Evolutionary conservation across 2,329 filamentous ascomycete genomes (phyloP).

Genomic region (Trichoderma endophyticum): DNA sequence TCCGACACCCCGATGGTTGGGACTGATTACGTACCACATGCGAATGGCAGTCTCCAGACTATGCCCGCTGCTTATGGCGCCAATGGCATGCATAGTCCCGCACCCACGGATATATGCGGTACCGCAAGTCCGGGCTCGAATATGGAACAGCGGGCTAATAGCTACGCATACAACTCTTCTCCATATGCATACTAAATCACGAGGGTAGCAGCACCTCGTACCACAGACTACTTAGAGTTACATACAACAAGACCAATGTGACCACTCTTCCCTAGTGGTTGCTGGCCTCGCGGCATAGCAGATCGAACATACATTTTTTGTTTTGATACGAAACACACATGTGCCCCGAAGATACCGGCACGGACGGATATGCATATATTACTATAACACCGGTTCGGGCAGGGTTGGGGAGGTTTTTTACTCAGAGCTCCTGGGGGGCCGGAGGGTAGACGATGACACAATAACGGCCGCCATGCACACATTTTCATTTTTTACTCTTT

Average conservation of each 20-base stretch:
- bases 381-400: not conserved
- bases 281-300: not conserved
- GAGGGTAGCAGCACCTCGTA: conserved; percentile 7
- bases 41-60: not conserved
- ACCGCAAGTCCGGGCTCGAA: conserved; percentile 11
- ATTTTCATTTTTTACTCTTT: not conserved
- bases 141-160: conserved; percentile 13
- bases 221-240: not conserved
- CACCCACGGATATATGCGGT: conserved; percentile 17
- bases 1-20: conserved; percentile 12
- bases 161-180: conserved; percentile 18
- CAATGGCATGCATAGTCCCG: conserved; percentile 18
- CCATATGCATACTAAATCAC: conserved; percentile 19
- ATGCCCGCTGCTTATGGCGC: conserved; percentile 9
- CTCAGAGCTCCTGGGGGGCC: not conserved
- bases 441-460: conserved; percentile 4
- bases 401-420: not conserved
- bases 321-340: not conserved
- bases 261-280: not conserved
- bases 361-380: conserved; percentile 8
- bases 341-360: not conserved
- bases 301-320: not conserved
- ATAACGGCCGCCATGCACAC: conserved; percentile 8
- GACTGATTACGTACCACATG: conserved; percentile 17
- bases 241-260: conserved; percentile 3